Percentiles rank a stretch among this genome's conserved stretches.
phyloP scores from a whole-genome alignment of 306 rosid species.

The Trifolium subterraneum region DNA sequence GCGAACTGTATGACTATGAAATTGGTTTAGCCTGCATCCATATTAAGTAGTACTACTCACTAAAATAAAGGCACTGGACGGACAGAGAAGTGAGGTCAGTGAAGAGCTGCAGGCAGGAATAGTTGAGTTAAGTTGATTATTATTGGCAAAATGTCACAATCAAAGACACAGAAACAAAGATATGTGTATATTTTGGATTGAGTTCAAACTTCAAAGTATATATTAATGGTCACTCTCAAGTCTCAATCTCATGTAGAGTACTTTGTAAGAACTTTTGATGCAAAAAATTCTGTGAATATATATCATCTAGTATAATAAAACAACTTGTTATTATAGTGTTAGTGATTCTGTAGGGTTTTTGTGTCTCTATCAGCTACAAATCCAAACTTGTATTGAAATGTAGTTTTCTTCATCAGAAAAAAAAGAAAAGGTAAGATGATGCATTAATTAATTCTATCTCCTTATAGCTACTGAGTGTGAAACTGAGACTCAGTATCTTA shows the following conservation, averaged over 20 bases:
- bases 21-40: neutral
- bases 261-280: conserved; percentile 39
- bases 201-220: conserved; percentile 39
- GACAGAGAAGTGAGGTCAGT: conserved; percentile 19
- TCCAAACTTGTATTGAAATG: conserved; percentile 53
- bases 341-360: conserved; percentile 9
- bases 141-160: conserved; percentile 41
- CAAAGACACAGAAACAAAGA: conserved; percentile 34
- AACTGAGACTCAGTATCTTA: no score
- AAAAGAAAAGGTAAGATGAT: conserved; percentile 36
- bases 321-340: neutral
- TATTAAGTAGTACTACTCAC: neutral
- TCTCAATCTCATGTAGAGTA: conserved; percentile 40
- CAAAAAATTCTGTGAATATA: conserved; percentile 3
- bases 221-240: conserved; percentile 31
- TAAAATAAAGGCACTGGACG: conserved; percentile 18
- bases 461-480: neutral
- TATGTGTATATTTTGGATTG: neutral
- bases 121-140: conserved; percentile 9
- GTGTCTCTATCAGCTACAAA: conserved; percentile 38
- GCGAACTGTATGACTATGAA: no score
- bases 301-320: no score
- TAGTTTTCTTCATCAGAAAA: conserved; percentile 57
- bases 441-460: conserved; percentile 24
- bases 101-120: neutral